Evolutionary conservation across 805 yeast species (phyloP).

Genomic region (Hanseniaspora jakobsenii): DNA sequence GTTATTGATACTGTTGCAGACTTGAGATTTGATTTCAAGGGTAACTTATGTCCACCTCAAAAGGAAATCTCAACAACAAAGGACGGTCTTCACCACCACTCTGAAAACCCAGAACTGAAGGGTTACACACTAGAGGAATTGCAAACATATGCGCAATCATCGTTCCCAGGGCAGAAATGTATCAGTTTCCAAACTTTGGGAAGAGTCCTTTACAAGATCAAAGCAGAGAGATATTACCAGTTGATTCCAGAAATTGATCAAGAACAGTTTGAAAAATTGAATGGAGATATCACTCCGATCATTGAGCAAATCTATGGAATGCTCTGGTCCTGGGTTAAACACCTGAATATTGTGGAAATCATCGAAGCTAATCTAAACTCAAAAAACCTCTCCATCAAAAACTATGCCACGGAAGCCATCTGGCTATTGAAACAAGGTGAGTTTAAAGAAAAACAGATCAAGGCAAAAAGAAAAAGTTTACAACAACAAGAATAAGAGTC

Average conservation of each 20-base stretch:
- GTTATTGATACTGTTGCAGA: conserved; percentile 44
- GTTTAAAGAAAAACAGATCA: conserved; percentile 20
- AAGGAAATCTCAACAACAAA: conserved; percentile 37
- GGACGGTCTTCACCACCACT: conserved; percentile 80
- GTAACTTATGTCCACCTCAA: conserved; percentile 54
- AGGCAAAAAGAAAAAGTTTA: conserved; percentile 9
- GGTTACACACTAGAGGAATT: conserved; percentile 85
- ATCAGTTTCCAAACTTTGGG: conserved; percentile 81
- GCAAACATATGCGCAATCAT: conserved; percentile 65
- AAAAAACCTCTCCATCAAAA: conserved; percentile 58
- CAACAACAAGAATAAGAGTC: neutral
- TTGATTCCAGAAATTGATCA: conserved; percentile 37
- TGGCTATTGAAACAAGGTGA: conserved; percentile 69
- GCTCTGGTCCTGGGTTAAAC: conserved; percentile 63
- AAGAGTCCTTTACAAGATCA: conserved; percentile 69
- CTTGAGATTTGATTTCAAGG: conserved; percentile 79
- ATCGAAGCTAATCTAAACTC: conserved; percentile 60
- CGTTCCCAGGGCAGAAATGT: conserved; percentile 73
- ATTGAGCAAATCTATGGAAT: conserved; percentile 30
- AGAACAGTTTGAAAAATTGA: conserved; percentile 30
- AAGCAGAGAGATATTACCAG: conserved; percentile 45
- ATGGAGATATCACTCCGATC: conserved; percentile 28
- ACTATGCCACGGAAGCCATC: conserved; percentile 77
- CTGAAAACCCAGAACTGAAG: conserved; percentile 76
- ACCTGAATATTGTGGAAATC: conserved; percentile 50